Base-by-base conservation (phyloP, 805 yeast genomes). In the Lachancea lanzarotensis region DNA sequence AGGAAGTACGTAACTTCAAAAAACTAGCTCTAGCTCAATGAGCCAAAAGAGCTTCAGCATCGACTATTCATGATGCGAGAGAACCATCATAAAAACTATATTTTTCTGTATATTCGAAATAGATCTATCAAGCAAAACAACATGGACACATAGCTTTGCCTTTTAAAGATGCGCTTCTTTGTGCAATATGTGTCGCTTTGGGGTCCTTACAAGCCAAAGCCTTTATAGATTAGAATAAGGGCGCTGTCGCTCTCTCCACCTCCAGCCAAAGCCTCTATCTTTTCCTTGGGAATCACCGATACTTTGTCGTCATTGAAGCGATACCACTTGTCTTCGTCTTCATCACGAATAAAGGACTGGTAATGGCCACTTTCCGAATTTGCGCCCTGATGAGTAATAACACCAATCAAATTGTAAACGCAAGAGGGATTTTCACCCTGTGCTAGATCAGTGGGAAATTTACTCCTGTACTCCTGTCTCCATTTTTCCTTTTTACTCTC, bases 191-290 rank as follows among this genome's bases (percentile, higher is more conserved):
- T 13, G 31, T 29, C 15, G 15, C 31, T 12, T 29, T 29, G 5
- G 15, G 5, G 4, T 7, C 13, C 18, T 32, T 32, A 74, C 52
- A 83, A 68, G 16, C 91, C 95, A 52, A 83, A 77, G 6, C 88
- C 95, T 61, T 82, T 83, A 71, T 93, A 93, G 45, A 93, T 68
- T 53, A 91, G 73, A 45, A 93, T 82, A 64, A 93, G 76, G 2
- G 98, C 99, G 57, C 93, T 81, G 66, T 93, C 99, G 55, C 95
- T 80, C 69, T 95, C 98, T 46, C 98, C 97, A 46, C 99, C 99
- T 36, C 98, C 99, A 4, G 97, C 85, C 53, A 93, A 73, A 45
- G 76, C 66, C 63, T 89, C 96, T 49, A 93, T 80, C 60, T 79
- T 87, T 42, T 89, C 93, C 59, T 79, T 84, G 50, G 74, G 79